Evolutionary conservation across 2,329 filamentous ascomycete genomes (phyloP), one percentile per base, ranked within the genome.

Genomic region (Knoxdaviesia capensis): DNA sequence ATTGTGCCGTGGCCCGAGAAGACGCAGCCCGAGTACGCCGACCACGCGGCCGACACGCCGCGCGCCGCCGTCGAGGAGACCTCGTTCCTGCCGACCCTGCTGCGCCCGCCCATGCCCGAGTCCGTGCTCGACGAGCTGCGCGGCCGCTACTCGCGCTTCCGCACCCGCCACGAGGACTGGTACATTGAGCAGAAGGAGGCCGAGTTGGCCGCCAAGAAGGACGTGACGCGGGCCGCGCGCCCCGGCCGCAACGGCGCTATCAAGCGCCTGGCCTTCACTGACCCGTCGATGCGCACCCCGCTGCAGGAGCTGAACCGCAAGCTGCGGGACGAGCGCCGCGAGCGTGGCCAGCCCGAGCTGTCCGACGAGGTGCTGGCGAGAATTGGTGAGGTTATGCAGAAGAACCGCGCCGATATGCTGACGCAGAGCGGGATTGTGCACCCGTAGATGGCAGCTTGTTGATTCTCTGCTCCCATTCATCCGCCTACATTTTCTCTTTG

Each of bases 111-210:
- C 9, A 84, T 94, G 69, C 86, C 88, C 5, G 60, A 66, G 31
- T 62, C 60, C n/a, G 71, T 94, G 34, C 69, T 93, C 49, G 77
- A 94, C 56, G 88, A 96, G 65, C 66, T 96, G 54, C 71, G 86
- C 54, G 80, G 81, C 64, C 80, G 77, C 56, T 93, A 78, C 68
- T 82, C 78, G 50, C 74, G 71, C 52, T 90, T 87, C 73, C 70
- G 86, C 53, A 85, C 77, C 42, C 69, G 83, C 39, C 84, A 93
- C 61, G 80, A 86, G 48, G 63, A 71, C 38, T 80, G 79, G 56
- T 93, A 80, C 55, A 58, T 87, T 41, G 65, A 65, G 49, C 61
- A 65, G 59, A 79, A 77, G 65, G 65, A 74, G 56, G 60, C 65
- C 45, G 69, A 78, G 55, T 77, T 72, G 37, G 54, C 53, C 31